phyloP scores from a whole-genome alignment of 306 rosid species.

The Leucaena leucocephala region DNA sequence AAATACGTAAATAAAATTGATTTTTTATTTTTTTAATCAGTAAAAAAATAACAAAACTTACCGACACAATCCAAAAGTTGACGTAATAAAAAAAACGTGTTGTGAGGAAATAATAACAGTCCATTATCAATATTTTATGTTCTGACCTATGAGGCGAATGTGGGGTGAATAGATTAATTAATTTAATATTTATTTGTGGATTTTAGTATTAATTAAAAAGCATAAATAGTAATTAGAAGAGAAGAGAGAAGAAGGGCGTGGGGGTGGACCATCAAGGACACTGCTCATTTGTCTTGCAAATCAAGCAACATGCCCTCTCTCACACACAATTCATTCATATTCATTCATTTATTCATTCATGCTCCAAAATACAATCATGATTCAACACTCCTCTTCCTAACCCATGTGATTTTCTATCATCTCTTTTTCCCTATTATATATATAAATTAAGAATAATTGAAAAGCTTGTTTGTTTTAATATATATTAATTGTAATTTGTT shows the following conservation, averaged over 20 bases:
- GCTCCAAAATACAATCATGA: slow-evolving; percentile 74
- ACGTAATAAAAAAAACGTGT: slow-evolving; percentile 14
- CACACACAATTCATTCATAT: slow-evolving; percentile 18
- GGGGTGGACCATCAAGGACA: slow-evolving; percentile 89
- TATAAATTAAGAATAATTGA: background rate
- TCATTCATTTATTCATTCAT: slow-evolving; percentile 51
- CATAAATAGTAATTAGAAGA: slow-evolving; percentile 41
- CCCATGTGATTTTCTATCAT: slow-evolving; percentile 82
- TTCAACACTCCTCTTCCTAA: slow-evolving; percentile 74
- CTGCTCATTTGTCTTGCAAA: slow-evolving; percentile 80
- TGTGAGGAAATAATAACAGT: slow-evolving; percentile 19
- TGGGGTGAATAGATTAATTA: background rate
- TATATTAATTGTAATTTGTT: background rate
- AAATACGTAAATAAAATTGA: too few relatives aligned
- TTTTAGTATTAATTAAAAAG: slow-evolving; percentile 3
- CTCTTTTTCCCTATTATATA: slow-evolving; percentile 30
- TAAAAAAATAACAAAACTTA: slow-evolving; percentile 32
- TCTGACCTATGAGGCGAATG: too few relatives aligned
- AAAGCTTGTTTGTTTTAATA: background rate
- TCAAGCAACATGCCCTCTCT: slow-evolving; percentile 67
- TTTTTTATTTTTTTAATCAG: too few relatives aligned
- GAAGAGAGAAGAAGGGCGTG: slow-evolving; percentile 50
- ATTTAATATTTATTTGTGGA: background rate
- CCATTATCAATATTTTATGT: too few relatives aligned
- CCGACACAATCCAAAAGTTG: slow-evolving; percentile 4